Conservation (phyloP, 1,284 basidiomycete species). For the Puccinia coronata region DNA sequence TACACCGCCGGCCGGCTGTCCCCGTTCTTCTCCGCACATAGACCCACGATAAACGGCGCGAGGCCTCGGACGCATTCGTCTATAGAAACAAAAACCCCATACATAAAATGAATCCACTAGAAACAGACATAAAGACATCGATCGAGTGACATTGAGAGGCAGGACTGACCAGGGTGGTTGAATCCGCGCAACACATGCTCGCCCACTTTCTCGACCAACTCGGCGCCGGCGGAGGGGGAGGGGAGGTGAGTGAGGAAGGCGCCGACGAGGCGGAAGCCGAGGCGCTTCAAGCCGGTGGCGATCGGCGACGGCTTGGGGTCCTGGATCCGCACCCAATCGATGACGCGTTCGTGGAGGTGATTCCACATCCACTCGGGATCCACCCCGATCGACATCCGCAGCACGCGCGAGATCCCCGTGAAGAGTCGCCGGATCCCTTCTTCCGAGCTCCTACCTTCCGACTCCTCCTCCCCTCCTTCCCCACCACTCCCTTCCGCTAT, state of each 20-base stretch:
- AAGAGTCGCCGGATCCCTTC: not conserved
- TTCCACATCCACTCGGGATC: slow-evolving; percentile 27
- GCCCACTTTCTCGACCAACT: slow-evolving; percentile 28
- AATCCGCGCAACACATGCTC: slow-evolving; percentile 17
- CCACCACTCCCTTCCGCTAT: not conserved
- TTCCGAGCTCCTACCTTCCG: not conserved
- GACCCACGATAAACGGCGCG: slow-evolving; percentile 33
- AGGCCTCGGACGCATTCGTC: slow-evolving; percentile 35
- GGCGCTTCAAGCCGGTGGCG: slow-evolving; percentile 26
- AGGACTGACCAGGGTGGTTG: slow-evolving; percentile 7
- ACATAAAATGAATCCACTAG: not conserved
- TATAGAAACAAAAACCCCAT: no score
- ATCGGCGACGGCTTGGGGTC: not conserved
- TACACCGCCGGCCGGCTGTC: slow-evolving; percentile 6
- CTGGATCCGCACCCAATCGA: slow-evolving; percentile 9
- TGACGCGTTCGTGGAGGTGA: slow-evolving; percentile 4
- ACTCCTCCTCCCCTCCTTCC: not conserved
- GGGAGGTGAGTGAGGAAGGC: slow-evolving; percentile 18
- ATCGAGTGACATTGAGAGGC: not conserved
- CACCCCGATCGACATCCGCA: slow-evolving; percentile 14
- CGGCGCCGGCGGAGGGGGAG: not conserved
- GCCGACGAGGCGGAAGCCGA: slow-evolving; percentile 30
- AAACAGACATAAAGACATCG: not conserved
- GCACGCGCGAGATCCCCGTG: slow-evolving; percentile 26
- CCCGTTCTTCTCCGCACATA: slow-evolving; percentile 42